Conservation (phyloP, 1,139 yeast species). For the Suhomyces atakaporum region DNA sequence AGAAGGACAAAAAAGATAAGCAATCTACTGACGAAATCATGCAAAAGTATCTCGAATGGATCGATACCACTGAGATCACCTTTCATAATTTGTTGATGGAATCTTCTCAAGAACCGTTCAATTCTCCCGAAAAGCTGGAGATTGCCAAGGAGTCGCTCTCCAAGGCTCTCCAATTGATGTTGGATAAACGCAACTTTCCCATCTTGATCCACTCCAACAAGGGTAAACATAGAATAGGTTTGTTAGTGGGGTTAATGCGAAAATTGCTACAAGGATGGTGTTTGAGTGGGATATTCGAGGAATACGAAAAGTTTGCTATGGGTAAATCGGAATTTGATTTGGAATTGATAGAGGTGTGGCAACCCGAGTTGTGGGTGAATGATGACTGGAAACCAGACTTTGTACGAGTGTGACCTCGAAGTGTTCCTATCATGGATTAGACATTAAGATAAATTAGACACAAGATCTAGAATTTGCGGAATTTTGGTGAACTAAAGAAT, state of each 20-base stretch:
- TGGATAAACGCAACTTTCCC: conserved; percentile 78
- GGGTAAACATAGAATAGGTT: conserved; percentile 94
- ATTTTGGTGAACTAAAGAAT: too few species aligned
- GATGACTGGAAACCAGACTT: conserved; percentile 39
- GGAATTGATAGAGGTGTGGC: conserved; percentile 58
- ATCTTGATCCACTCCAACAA: conserved; percentile 88
- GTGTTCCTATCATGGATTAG: too few species aligned
- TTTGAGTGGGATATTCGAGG: conserved; percentile 88
- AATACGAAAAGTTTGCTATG: conserved; percentile 87
- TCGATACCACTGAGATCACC: conserved; percentile 54
- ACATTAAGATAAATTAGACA: too few species aligned
- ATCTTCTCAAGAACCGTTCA: conserved; percentile 75
- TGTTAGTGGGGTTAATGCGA: conserved; percentile 84
- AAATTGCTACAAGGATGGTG: conserved; percentile 91
- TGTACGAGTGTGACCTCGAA: conserved; percentile 28
- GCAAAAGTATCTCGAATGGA: conserved; percentile 63
- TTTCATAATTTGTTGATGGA: conserved; percentile 67
- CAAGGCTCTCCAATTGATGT: conserved; percentile 61
- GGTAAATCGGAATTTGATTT: conserved; percentile 93
- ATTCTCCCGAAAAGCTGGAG: conserved; percentile 46
- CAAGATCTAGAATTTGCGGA: too few species aligned
- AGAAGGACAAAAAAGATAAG: conserved; percentile 29
- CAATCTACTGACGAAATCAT: conserved; percentile 42
- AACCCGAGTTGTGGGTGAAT: conserved; percentile 43
- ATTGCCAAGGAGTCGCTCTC: conserved; percentile 53